Conservation (phyloP, 495 filamentous ascomycete species). For the Penicillium psychrofluorescens region DNA sequence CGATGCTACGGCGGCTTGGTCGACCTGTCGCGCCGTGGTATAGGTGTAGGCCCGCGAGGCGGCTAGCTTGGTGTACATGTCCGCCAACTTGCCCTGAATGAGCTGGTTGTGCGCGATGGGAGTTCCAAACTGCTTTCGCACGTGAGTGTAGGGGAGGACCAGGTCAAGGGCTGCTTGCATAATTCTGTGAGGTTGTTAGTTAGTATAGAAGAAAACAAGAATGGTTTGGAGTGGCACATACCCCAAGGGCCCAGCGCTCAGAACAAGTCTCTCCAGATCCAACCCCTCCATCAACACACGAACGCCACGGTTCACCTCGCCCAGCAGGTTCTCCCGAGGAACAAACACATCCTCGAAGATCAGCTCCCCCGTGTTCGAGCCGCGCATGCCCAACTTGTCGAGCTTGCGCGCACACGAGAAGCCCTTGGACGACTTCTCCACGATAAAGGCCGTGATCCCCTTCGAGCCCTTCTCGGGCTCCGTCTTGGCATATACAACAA, state of each 20-base stretch:
- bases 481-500: slow-evolving; percentile 96
- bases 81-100: slow-evolving; percentile 86
- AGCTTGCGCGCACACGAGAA: slow-evolving; percentile 88
- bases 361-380: slow-evolving; percentile 92
- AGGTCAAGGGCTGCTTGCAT: slow-evolving; percentile 92
- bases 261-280: slow-evolving; percentile 87
- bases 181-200: slow-evolving; percentile 45
- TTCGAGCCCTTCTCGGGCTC: slow-evolving; percentile 72
- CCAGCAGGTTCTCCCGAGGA: slow-evolving; percentile 72
- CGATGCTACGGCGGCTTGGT: slow-evolving; percentile 50
- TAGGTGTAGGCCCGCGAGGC: slow-evolving; percentile 77
- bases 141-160: slow-evolving; percentile 82
- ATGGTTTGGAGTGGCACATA: slow-evolving; percentile 14
- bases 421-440: slow-evolving; percentile 64
- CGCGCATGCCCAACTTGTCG: slow-evolving; percentile 97
- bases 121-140: slow-evolving; percentile 76
- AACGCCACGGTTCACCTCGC: slow-evolving; percentile 73
- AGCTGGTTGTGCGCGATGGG: slow-evolving; percentile 93
- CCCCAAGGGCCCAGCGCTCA: slow-evolving; percentile 85
- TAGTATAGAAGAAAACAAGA: not conserved
- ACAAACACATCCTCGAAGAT: slow-evolving; percentile 92
- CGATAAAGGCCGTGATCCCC: slow-evolving; percentile 92
- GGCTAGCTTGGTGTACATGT: slow-evolving; percentile 93
- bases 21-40: slow-evolving; percentile 65
- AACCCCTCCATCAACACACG: slow-evolving; percentile 93